A percentile compares a stretch with the other conserved stretches of the same genome.
Evolutionary conservation across 306 rosid species (phyloP).

Genomic region (Astragalus glycyphyllos): DNA sequence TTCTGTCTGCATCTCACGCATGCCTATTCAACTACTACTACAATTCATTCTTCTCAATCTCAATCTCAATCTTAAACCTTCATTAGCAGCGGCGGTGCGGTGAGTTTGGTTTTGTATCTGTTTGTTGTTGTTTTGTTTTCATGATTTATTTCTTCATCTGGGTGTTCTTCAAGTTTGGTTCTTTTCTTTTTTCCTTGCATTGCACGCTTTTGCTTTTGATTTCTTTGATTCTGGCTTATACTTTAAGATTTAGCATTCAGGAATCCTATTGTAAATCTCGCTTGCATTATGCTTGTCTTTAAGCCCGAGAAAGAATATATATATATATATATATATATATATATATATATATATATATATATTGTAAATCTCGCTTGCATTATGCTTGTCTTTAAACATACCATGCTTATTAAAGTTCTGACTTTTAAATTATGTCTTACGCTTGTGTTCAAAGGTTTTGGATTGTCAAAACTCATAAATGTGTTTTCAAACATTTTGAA

Average conservation of each 20-base stretch:
- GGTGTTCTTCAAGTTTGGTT: constrained; percentile 43
- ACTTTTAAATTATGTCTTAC: not conserved
- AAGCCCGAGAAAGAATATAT: too few relatives aligned
- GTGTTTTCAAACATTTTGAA: not conserved
- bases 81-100: constrained; percentile 11
- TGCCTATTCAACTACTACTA: not conserved
- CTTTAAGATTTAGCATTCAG: not conserved
- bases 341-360: too few relatives aligned
- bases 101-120: constrained; percentile 36
- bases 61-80: not conserved
- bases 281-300: too few relatives aligned
- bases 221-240: constrained; percentile 5
- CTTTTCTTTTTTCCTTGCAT: constrained; percentile 15
- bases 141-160: constrained; percentile 33
- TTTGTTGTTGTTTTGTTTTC: not conserved
- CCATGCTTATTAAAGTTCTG: not conserved
- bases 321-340: too few relatives aligned
- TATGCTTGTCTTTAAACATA: not conserved
- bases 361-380: not conserved
- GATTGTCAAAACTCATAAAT: not conserved
- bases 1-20: not conserved
- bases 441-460: not conserved
- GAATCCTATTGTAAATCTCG: not conserved
- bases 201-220: not conserved
- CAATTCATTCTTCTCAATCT: not conserved